Base-by-base conservation (phyloP, 2,329 filamentous ascomycete species). In the Pseudocercospora eumusae region DNA sequence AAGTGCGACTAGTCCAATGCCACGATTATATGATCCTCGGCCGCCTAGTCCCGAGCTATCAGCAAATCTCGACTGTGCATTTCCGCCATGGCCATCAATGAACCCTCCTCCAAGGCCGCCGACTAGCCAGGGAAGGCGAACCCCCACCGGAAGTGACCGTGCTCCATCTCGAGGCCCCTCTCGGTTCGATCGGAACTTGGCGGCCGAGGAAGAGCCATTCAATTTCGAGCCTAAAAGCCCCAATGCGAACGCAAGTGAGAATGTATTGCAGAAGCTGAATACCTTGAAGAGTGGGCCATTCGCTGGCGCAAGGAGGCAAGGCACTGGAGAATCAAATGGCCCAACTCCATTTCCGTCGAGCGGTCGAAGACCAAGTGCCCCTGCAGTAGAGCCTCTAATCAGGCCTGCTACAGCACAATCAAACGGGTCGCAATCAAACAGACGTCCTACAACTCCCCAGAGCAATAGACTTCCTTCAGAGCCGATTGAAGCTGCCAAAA, bases 241-340 rank as follows among this genome's bases (percentile, higher is more conserved):
- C 27, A 71, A 67, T 56, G 67, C 66, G 1, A 71, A 66, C 42
- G 74, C 66, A n/a, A 73, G 71, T 59, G 75, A 73, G 54, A 75
- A 69, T 58, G 42, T 89, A 31, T 70, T 88, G 68, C 79, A 83
- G 63, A 83, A 83, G 60, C 83, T 88, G 79, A 83, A 88, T 66
- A 82, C 79, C 6, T 85, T 89, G 67, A 81, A 83, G 2, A 84
- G 86, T 0, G 86, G 85, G 0, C 86, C 87, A 0, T 88, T 90
- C 67, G 83, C 85, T 64, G 71, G 80, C 27, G 58, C 59, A 27
- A 59, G 57, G 47, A 60, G 67, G 33, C 64, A 66, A 54, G 64
- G 52, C 3, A 69, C 64, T 45, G 60, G 59, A 20, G 63, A 67
- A 20, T 59, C 54, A 40, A 62, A 60, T 49, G 56, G 36, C 11